Evolutionary conservation across 192 early-diverging fungal genomes (phyloP), one percentile per base, ranked within the genome.

Genomic region (Mortierella hygrophila): DNA sequence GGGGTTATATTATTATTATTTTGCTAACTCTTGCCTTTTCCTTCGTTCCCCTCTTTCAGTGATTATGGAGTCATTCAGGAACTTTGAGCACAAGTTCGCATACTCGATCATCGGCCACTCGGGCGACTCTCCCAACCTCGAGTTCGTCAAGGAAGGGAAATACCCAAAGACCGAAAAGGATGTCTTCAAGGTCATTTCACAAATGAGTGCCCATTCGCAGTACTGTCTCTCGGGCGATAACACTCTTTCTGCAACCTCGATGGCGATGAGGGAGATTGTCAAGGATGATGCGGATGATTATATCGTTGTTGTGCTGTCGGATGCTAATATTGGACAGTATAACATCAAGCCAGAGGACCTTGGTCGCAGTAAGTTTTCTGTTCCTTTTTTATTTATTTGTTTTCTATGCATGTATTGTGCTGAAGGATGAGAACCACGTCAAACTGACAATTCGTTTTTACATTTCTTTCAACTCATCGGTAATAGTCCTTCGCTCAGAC

Each of bases 151-250:
- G 57, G 89, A 92, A 40, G 91, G 89, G n/a, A 91, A 93, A 37
- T 94, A 94, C 80, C 96, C 96, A 18, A 93, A 93, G 85, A 92
- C 95, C 26, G 96, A 97, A 89, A 96, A 94, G 83, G 95, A 95
- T 40, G 89, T 89, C 6, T 91, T 96, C 82, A 89, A 91, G 78
- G 87, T 96, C 11, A 88, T 95, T n/a, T 90, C 87, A 26, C 90
- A 94, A 68, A 97, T 96, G 95, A 86, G 84, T 68, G 92, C 92
- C 10, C 96, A 97, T 87, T 93, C 96, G 7, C 94, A 95, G 81
- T 97, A 94, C 88, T 97, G 96, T 82, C 87, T 95, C 21, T 93
- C 91, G 68, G 96, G 95, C 35, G 96, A 97, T 72, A 96, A 94
- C 77, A 97, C 96, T 6, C 80, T 97, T 20, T 88, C 90, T 37